Evolutionary conservation across 805 yeast genomes (phyloP), one percentile per base, ranked within the genome.

Genomic region (Deakozyma indianensis): DNA sequence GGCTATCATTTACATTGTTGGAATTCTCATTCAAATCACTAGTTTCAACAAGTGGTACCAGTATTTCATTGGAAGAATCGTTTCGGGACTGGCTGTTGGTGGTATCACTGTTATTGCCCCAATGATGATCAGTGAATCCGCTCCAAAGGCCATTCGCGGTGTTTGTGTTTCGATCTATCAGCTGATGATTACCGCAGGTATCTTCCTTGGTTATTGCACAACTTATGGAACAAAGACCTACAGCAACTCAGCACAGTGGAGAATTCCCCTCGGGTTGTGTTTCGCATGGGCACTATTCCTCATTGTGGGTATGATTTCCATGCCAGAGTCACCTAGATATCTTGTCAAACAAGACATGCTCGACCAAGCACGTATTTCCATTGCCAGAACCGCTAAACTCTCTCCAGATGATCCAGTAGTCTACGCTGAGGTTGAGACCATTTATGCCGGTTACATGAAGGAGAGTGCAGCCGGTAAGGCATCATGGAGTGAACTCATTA

Each of bases 261-360:
- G 83, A 53, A 71, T 83, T 38, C 92, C 94, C 14, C 69, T 80
- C 46, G 84, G 77, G 14, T 52, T 81, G 24, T 85, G 80, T 60
- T 71, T 80, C 51, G 50, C 73, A 7, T 82, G 84, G 83, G 75
- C 83, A 15, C 46, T 71, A 1, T 60, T 78, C 24, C 67, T 83
- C 28, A 67, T 67, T 28, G 49, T 60, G 16, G 88, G 87, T 21
- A 66, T 83, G 65, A 56, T 71, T 41, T 66, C 76, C 49, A 63
- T 82, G 38, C 90, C 90, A 15, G 90, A 82, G 55, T 71, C 83
- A 35, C 88, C 92, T 40, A 69, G 92, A 56, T 83, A 60, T 58
- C 73, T 60, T 50, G 77, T 82, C 24, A 73, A 72, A 43, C 73
- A 73, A 49, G 73, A 71, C 50, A 57, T 67, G 22, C 52, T 70